phyloP scores from a whole-genome alignment of 805 yeast species.

The Lipomyces oligophaga region DNA sequence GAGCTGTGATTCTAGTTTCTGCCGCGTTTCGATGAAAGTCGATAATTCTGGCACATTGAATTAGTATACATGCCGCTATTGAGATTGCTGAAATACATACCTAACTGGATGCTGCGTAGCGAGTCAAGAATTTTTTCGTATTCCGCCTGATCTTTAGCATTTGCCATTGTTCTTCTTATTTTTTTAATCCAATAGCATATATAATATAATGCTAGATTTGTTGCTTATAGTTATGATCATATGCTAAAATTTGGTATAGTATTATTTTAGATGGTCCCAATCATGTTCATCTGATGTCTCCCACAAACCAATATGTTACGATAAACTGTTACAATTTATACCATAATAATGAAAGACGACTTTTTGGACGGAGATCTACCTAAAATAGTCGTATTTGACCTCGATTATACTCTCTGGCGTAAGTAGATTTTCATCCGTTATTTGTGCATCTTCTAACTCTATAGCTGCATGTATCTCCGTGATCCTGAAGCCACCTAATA shows the following conservation, averaged over 20 bases:
- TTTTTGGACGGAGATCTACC: slow-evolving; percentile 35
- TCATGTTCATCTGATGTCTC: too few species aligned
- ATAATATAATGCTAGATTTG: too few species aligned
- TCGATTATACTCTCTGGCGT: slow-evolving; percentile 79
- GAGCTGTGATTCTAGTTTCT: slow-evolving; percentile 83
- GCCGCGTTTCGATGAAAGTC: slow-evolving; percentile 66
- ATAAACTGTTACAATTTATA: too few species aligned
- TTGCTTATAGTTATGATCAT: too few species aligned
- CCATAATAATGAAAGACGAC: too few species aligned
- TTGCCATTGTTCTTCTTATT: slow-evolving; percentile 7
- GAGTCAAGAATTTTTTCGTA: slow-evolving; percentile 26
- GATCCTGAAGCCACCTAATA: not conserved
- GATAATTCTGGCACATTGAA: slow-evolving; percentile 33
- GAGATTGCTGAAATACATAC: slow-evolving; percentile 3
- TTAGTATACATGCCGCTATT: not conserved
- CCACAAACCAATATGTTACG: too few species aligned
- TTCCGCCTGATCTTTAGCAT: slow-evolving; percentile 19
- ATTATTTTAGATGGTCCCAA: too few species aligned
- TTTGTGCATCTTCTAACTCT: slow-evolving; percentile 1
- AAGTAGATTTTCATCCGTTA: slow-evolving; percentile 29
- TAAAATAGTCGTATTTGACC: slow-evolving; percentile 63
- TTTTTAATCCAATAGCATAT: too few species aligned
- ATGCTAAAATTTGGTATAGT: too few species aligned
- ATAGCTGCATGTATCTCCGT: slow-evolving; percentile 13
- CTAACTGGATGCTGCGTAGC: slow-evolving; percentile 22